Conservation (phyloP, 345 rosid species). For the Arabidopsis suecica region DNA sequence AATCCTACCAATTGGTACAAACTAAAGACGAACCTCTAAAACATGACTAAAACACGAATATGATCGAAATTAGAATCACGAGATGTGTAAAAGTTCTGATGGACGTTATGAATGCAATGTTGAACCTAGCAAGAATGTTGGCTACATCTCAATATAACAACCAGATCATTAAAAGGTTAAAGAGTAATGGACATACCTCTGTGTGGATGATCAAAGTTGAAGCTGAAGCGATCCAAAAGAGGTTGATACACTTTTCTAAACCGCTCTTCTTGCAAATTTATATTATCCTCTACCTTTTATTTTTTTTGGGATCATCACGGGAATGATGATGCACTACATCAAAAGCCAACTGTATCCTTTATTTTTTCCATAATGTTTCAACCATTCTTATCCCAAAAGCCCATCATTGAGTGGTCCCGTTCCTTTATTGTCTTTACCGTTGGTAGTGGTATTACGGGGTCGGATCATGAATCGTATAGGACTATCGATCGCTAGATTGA, state of each 20-base stretch:
- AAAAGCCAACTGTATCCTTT: constrained; percentile 27
- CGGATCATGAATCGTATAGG: background rate
- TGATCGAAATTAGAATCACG: background rate
- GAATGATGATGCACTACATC: constrained; percentile 31
- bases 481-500: background rate
- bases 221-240: constrained; percentile 7
- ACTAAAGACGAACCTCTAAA: background rate
- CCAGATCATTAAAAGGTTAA: background rate
- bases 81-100: background rate
- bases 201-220: constrained; percentile 24
- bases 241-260: background rate
- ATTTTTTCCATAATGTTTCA: constrained; percentile 28
- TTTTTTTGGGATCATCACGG: constrained; percentile 12
- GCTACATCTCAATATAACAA: background rate
- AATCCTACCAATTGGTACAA: background rate
- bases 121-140: constrained; percentile 11
- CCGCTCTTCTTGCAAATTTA: constrained; percentile 18
- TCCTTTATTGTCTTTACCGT: constrained; percentile 10
- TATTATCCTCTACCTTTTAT: background rate
- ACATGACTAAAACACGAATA: background rate
- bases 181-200: constrained; percentile 22
- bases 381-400: constrained; percentile 33
- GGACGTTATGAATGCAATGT: background rate
- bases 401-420: constrained; percentile 31
- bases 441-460: background rate